Evolutionary conservation across 73 alveolate species (phyloP).

Genomic region (Breviolum minutum): DNA sequence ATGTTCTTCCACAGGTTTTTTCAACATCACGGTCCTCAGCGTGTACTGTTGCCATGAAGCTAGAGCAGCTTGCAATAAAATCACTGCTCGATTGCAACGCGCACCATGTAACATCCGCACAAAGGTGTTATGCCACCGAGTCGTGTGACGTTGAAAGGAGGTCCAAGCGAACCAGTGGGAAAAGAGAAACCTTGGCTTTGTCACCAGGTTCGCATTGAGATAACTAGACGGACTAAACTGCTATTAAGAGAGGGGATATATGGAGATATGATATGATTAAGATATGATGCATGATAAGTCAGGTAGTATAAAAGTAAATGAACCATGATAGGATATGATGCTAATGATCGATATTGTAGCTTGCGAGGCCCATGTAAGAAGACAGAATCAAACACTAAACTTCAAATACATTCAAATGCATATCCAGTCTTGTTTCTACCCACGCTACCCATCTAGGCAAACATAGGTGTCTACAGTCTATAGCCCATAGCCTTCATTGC

Average conservation of each 20-base stretch:
- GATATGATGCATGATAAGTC: background rate
- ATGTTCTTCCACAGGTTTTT: background rate
- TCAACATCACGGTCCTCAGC: background rate
- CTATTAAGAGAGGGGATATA: background rate
- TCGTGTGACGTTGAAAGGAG: background rate
- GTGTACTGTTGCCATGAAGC: slow-evolving; percentile 1
- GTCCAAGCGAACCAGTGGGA: background rate
- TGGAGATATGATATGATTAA: background rate
- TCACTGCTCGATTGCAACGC: background rate
- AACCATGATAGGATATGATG: background rate
- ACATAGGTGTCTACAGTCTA: too few species aligned
- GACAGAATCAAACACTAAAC: too few species aligned
- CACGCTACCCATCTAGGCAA: too few species aligned
- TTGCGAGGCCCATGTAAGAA: too few species aligned
- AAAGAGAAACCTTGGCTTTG: background rate
- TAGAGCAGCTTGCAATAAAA: background rate
- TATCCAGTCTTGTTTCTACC: too few species aligned
- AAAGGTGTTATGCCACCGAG: background rate
- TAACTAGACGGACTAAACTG: background rate
- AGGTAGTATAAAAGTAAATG: background rate
- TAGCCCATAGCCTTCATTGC: too few species aligned
- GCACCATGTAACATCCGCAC: background rate
- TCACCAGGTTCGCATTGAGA: background rate
- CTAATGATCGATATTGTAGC: too few species aligned
- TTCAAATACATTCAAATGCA: too few species aligned